phyloP scores from a whole-genome alignment of 441 rosid species.

The Metrosideros polymorpha region DNA sequence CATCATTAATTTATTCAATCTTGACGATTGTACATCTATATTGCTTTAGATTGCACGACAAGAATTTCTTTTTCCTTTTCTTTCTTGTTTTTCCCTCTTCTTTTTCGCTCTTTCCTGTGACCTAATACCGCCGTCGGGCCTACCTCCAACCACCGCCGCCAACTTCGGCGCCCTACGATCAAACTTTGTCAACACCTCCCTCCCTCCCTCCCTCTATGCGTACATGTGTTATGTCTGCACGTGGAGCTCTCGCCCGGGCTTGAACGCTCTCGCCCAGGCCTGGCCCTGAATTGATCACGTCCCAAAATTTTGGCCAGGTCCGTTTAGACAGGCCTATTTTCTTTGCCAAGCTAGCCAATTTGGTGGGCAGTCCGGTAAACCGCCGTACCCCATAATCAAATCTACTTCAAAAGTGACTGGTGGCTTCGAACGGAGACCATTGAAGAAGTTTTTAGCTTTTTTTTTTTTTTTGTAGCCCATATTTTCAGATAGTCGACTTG shows the following conservation, averaged over 20 bases:
- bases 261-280: neutral
- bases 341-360: neutral
- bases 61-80: too few species aligned
- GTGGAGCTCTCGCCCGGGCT: neutral
- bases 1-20: too few species aligned
- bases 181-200: too few species aligned
- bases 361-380: neutral
- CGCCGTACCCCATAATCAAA: neutral
- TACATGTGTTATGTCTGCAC: neutral
- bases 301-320: neutral
- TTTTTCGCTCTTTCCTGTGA: too few species aligned
- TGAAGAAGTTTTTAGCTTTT: neutral
- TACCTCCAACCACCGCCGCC: too few species aligned
- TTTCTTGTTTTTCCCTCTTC: too few species aligned
- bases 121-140: too few species aligned
- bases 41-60: too few species aligned
- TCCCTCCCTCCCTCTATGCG: neutral
- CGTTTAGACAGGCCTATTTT: neutral
- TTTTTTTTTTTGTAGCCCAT: neutral
- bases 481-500: neutral
- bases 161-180: too few species aligned
- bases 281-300: neutral
- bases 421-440: neutral
- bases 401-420: neutral
- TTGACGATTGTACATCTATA: too few species aligned